These are phyloP conservation scores for Naganishia sp. DNA, from an alignment of 1,284 basidiomycete species.

Conservation along the genomic window DNA sequence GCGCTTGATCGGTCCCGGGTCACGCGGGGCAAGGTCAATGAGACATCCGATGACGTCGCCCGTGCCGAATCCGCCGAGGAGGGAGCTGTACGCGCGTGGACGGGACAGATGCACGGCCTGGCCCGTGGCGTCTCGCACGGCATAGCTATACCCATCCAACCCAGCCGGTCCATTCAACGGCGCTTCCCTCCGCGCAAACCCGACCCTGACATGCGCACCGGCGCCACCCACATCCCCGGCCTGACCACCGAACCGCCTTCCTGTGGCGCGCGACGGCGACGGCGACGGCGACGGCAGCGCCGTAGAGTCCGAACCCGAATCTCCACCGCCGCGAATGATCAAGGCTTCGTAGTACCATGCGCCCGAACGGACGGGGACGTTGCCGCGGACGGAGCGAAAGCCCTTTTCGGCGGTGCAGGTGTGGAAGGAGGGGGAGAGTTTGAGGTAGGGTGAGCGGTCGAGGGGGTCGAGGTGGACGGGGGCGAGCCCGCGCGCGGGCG, in stretches of 20 bases:
- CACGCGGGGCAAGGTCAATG: conserved; percentile 64
- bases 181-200: conserved; percentile 89
- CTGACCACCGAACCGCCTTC: conserved; percentile 1
- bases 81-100: conserved; percentile 64
- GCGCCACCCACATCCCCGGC: background rate
- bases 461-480: conserved; percentile 54
- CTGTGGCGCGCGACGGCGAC: conserved; percentile 23
- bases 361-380: conserved; percentile 84
- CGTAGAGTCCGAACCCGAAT: conserved; percentile 34
- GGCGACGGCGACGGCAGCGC: conserved; percentile 33
- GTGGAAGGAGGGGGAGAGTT: conserved; percentile 77
- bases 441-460: conserved; percentile 62
- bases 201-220: conserved; percentile 82
- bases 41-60: conserved; percentile 87
- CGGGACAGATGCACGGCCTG: conserved; percentile 85
- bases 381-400: conserved; percentile 84
- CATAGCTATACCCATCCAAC: conserved; percentile 91
- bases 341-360: conserved; percentile 93
- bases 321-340: conserved; percentile 64
- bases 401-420: conserved; percentile 81
- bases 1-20: conserved; percentile 71
- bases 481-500: background rate
- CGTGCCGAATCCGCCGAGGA: conserved; percentile 62
- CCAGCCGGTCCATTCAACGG: conserved; percentile 90
- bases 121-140: conserved; percentile 83